Conservation (phyloP, 1,284 basidiomycete genomes). For the Fomes fomentarius region DNA sequence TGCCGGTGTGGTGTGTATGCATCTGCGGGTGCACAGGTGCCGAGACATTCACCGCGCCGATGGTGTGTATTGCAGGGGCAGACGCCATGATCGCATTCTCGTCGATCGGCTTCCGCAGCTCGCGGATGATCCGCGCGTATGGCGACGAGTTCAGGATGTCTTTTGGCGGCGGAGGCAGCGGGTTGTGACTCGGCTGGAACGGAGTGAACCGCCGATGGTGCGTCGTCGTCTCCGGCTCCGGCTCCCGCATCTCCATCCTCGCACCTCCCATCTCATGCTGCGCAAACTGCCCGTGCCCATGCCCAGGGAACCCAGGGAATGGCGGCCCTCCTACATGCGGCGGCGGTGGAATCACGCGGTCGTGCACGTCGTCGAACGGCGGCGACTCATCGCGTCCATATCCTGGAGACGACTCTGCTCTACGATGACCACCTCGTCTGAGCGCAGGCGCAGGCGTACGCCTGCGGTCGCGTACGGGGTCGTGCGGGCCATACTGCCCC, state of each 20-base stretch:
- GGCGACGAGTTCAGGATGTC: conserved; percentile 25
- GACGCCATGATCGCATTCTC: conserved; percentile 17
- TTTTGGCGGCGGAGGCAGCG: conserved; percentile 25
- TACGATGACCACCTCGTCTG: conserved; percentile 9
- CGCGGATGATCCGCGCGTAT: conserved; percentile 18
- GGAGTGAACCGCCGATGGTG: conserved; percentile 14
- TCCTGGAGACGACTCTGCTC: conserved; percentile 16
- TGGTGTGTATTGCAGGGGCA: conserved; percentile 17
- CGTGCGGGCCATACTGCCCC: conserved; percentile 28
- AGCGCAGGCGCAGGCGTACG: conserved; percentile 15
- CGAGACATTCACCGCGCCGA: conserved; percentile 11
- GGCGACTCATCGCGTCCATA: conserved; percentile 7
- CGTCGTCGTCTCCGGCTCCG: conserved; percentile 9
- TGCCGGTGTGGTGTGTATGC: conserved; percentile 7
- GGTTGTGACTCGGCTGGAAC: conserved; percentile 18
- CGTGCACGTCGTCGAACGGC: not conserved
- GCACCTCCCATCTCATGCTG: not conserved
- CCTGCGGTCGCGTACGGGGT: conserved; percentile 9
- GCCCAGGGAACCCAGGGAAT: not conserved
- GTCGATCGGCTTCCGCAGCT: conserved; percentile 25
- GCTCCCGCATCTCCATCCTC: not conserved
- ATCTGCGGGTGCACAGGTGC: not conserved
- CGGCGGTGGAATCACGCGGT: conserved; percentile 14
- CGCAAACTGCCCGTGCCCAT: not conserved
- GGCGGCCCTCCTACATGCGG: conserved; percentile 1